These are phyloP conservation scores for Chalara sp. DNA, from an alignment of 2,329 filamentous ascomycete genomes.

Conservation along the genomic window DNA sequence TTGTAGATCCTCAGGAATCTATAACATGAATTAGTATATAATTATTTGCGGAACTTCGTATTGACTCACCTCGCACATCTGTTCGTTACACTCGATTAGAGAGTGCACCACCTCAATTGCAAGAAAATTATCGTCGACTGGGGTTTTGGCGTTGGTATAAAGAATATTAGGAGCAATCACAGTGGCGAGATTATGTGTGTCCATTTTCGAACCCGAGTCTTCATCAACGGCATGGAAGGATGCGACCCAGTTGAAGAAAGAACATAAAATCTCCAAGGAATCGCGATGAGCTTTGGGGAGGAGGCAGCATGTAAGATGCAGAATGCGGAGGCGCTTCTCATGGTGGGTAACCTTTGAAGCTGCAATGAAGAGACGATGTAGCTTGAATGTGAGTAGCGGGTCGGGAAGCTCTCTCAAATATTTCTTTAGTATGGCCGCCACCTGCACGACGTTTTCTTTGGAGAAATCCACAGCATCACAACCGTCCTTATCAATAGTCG, in stretches of 20 bases:
- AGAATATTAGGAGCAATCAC: slow-evolving; percentile 96
- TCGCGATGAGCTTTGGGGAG: slow-evolving; percentile 89
- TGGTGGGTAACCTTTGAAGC: slow-evolving; percentile 82
- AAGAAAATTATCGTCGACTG: slow-evolving; percentile 82
- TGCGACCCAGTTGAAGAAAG: slow-evolving; percentile 94
- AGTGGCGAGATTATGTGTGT: slow-evolving; percentile 92
- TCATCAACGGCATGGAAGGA: slow-evolving; percentile 97
- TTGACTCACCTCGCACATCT: slow-evolving; percentile 84
- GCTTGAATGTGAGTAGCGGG: slow-evolving; percentile 88
- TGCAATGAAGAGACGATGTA: slow-evolving; percentile 84
- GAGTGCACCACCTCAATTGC: slow-evolving; percentile 90
- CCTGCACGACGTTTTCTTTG: slow-evolving; percentile 84
- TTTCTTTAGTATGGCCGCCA: slow-evolving; percentile 89
- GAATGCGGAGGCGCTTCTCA: slow-evolving; percentile 72
- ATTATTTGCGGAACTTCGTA: background rate
- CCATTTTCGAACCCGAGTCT: slow-evolving; percentile 97
- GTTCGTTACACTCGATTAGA: slow-evolving; percentile 87
- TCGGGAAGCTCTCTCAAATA: slow-evolving; percentile 93
- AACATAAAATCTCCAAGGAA: slow-evolving; percentile 89
- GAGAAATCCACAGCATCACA: slow-evolving; percentile 81
- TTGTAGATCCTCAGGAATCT: slow-evolving; percentile 92
- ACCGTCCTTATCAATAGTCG: slow-evolving; percentile 79
- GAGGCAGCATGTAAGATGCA: slow-evolving; percentile 88
- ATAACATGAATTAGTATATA: slow-evolving; percentile 19
- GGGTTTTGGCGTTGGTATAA: slow-evolving; percentile 60